Conservation (phyloP, 1,284 basidiomycete genomes). For the Boletellus deceptivus region DNA sequence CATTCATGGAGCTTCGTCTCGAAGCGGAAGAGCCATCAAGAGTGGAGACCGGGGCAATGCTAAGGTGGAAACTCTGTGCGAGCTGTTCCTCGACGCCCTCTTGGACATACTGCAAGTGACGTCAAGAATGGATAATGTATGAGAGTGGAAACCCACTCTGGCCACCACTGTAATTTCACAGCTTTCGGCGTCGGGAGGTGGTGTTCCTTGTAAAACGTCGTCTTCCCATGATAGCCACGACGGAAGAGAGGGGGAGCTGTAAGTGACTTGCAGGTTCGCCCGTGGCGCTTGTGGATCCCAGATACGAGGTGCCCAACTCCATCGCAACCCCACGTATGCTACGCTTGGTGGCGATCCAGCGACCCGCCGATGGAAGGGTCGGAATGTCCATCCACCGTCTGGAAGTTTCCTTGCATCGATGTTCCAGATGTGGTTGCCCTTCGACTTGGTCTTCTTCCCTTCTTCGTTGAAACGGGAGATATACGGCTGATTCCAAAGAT, state of each 20-base stretch:
- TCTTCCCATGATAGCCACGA: conserved; percentile 89
- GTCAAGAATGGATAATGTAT: conserved; percentile 13
- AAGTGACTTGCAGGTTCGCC: conserved; percentile 76
- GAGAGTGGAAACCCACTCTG: conserved; percentile 45
- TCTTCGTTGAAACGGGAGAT: conserved; percentile 99
- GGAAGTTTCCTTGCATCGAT: conserved; percentile 87
- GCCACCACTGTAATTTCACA: conserved; percentile 72
- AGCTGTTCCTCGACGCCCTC: conserved; percentile 72
- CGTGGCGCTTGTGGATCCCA: conserved; percentile 96
- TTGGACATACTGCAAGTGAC: conserved; percentile 53
- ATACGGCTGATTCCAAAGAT: conserved; percentile 91
- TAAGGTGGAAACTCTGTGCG: conserved; percentile 63
- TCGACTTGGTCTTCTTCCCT: conserved; percentile 98
- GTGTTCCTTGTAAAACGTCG: conserved; percentile 70
- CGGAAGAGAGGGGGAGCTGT: conserved; percentile 78
- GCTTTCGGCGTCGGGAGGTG: conserved; percentile 67
- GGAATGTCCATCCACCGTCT: conserved; percentile 86
- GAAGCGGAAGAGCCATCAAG: conserved; percentile 59
- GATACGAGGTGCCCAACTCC: conserved; percentile 91
- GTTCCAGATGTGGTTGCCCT: conserved; percentile 99
- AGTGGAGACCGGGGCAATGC: conserved; percentile 68
- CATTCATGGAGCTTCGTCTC: conserved; percentile 60
- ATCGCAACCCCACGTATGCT: conserved; percentile 81
- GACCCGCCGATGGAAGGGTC: conserved; percentile 86
- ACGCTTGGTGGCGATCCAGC: conserved; percentile 79